phyloP scores from a whole-genome alignment of 2,329 filamentous ascomycete genomes.

The Botrytis byssoidea region DNA sequence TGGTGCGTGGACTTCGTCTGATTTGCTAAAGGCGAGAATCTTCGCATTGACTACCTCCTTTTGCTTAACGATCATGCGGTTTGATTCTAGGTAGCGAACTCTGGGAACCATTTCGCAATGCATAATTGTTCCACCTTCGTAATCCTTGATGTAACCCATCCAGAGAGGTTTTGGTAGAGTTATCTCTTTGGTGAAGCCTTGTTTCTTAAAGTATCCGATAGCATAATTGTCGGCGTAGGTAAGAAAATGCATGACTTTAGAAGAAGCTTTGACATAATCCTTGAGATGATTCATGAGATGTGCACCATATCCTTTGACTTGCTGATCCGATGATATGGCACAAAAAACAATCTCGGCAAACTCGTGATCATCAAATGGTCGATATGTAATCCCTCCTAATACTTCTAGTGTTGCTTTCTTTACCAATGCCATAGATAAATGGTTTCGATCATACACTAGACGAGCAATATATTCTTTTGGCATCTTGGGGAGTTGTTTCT shows the following conservation, averaged over 20 bases:
- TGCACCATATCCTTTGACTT: conserved; percentile 97
- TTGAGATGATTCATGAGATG: conserved; percentile 98
- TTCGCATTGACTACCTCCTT: conserved; percentile 95
- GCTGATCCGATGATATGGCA: conserved; percentile 94
- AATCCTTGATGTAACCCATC: conserved; percentile 99
- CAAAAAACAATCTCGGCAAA: conserved; percentile 99
- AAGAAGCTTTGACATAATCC: conserved; percentile 96
- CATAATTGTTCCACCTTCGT: conserved; percentile 98
- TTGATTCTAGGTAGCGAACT: conserved; percentile 89
- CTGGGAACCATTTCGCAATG: conserved; percentile 96
- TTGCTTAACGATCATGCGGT: conserved; percentile 93
- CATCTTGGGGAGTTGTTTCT: conserved; percentile 98
- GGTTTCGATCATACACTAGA: conserved; percentile 94
- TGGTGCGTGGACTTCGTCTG: conserved; percentile 80
- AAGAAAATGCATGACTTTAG: conserved; percentile 96
- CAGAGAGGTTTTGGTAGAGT: conserved; percentile 84
- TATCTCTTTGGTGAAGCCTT: conserved; percentile 98
- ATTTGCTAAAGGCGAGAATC: conserved; percentile 86
- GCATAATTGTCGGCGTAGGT: conserved; percentile 99
- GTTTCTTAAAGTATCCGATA: conserved; percentile 98
- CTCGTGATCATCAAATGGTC: conserved; percentile 84
- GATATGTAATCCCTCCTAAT: conserved; percentile 95
- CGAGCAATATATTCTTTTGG: conserved; percentile 98
- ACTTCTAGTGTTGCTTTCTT: conserved; percentile 87
- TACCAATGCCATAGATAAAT: conserved; percentile 94